A percentile compares a stretch with the other conserved stretches of the same genome.
phyloP scores from a whole-genome alignment of 2,329 filamentous ascomycete genomes.

The Stylonectria norvegica region DNA sequence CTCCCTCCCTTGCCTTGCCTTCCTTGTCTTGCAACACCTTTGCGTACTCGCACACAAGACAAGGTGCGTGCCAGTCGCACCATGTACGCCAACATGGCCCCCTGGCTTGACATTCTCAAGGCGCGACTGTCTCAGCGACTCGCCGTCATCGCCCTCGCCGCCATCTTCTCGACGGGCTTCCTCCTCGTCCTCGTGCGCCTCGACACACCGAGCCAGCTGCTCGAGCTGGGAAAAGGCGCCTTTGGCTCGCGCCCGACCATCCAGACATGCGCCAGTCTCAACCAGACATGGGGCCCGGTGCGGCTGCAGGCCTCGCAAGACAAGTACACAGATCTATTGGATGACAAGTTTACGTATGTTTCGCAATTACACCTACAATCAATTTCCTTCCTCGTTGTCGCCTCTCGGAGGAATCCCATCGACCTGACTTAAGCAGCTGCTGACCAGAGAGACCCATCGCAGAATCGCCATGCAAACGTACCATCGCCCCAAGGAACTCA shows the following conservation, averaged over 20 bases:
- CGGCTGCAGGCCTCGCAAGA: conserved; percentile 20
- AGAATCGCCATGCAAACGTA: conserved; percentile 39
- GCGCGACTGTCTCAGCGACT: conserved; percentile 19
- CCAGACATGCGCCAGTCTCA: conserved; percentile 15
- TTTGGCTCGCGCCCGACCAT: conserved; percentile 15
- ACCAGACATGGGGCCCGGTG: conserved; percentile 11
- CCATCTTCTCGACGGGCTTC: conserved; percentile 11
- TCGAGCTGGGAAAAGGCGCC: neutral
- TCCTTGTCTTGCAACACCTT: too few species aligned
- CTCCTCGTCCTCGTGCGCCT: conserved; percentile 16
- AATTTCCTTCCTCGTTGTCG: too few species aligned
- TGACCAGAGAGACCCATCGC: neutral
- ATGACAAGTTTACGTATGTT: conserved; percentile 34
- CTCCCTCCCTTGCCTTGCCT: too few species aligned
- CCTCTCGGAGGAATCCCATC: neutral
- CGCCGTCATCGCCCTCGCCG: conserved; percentile 8
- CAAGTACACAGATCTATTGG: conserved; percentile 24
- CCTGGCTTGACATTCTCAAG: conserved; percentile 10
- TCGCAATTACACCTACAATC: too few species aligned
- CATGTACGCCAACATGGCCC: too few species aligned
- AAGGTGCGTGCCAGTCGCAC: too few species aligned
- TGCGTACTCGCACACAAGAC: too few species aligned
- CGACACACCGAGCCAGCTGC: conserved; percentile 5
- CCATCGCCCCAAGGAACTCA: conserved; percentile 34
- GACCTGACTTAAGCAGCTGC: neutral